phyloP scores from a whole-genome alignment of 2,329 filamentous ascomycete genomes.

The Waltergamsia citrina region DNA sequence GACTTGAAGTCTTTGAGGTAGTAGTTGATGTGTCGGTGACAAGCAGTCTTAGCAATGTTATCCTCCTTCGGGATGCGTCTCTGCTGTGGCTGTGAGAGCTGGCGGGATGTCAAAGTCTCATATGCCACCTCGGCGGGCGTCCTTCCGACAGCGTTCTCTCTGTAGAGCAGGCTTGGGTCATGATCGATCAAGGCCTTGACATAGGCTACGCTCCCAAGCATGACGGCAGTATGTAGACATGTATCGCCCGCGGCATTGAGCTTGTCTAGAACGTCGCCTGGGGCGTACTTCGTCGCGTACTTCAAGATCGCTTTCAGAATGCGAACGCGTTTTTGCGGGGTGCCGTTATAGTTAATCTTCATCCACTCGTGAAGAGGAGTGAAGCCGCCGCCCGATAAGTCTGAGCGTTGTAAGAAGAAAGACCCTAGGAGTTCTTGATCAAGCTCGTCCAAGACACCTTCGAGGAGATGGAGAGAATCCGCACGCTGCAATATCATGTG shows the following conservation, averaged over 20 bases:
- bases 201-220: constrained; percentile 22
- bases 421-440: constrained; percentile 44
- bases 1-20: neutral
- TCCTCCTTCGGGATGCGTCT: neutral
- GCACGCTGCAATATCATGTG: constrained; percentile 40
- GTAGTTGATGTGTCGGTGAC: neutral
- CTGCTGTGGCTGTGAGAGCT: constrained; percentile 15
- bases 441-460: constrained; percentile 46
- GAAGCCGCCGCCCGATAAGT: constrained; percentile 36
- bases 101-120: constrained; percentile 36
- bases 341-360: constrained; percentile 8
- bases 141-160: constrained; percentile 68
- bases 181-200: constrained; percentile 39
- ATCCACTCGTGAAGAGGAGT: constrained; percentile 59
- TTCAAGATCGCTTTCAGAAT: no score
- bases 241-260: constrained; percentile 59
- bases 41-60: neutral
- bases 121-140: constrained; percentile 62
- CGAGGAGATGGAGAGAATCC: constrained; percentile 24
- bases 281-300: constrained; percentile 45
- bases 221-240: constrained; percentile 48
- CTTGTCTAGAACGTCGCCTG: constrained; percentile 44
- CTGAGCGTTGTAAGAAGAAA: constrained; percentile 50
- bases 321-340: constrained; percentile 12
- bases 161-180: constrained; percentile 50